Conservation (phyloP, 257 asterid species). For the Solanum etuberosum region DNA sequence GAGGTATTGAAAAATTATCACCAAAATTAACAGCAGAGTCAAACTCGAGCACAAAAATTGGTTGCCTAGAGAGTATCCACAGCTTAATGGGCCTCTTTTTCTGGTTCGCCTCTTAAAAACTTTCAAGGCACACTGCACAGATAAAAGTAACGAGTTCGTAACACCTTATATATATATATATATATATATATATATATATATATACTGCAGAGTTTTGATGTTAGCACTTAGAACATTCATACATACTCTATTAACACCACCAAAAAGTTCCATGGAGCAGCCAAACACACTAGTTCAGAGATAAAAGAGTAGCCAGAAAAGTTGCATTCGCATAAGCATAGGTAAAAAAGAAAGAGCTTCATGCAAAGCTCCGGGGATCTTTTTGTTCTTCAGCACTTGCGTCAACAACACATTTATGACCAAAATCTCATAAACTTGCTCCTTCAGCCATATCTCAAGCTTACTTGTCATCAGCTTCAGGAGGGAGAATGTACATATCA, state of each 20-base stretch:
- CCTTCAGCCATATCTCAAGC: neutral
- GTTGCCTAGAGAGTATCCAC: neutral
- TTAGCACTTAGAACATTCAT: neutral
- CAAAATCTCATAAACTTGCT: neutral
- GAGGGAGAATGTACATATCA: neutral
- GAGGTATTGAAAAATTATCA: neutral
- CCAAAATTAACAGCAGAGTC: neutral
- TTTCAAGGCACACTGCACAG: neutral
- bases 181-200: neutral
- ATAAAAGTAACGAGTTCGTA: neutral
- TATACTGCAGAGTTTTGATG: neutral
- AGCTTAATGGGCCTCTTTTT: neutral
- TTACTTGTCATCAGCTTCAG: neutral
- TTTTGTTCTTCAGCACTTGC: neutral
- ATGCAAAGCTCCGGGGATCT: neutral
- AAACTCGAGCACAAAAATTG: neutral
- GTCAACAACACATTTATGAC: neutral
- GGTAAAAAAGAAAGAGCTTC: neutral
- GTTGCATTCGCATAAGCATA: neutral
- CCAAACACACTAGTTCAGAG: neutral
- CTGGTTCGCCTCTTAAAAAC: neutral
- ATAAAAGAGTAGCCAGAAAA: neutral
- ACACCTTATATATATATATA: no score
- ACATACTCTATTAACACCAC: neutral
- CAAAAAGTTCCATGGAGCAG: neutral